Base-by-base conservation (phyloP, 2,329 filamentous ascomycete species). In the Scedosporium aurantiacum region DNA sequence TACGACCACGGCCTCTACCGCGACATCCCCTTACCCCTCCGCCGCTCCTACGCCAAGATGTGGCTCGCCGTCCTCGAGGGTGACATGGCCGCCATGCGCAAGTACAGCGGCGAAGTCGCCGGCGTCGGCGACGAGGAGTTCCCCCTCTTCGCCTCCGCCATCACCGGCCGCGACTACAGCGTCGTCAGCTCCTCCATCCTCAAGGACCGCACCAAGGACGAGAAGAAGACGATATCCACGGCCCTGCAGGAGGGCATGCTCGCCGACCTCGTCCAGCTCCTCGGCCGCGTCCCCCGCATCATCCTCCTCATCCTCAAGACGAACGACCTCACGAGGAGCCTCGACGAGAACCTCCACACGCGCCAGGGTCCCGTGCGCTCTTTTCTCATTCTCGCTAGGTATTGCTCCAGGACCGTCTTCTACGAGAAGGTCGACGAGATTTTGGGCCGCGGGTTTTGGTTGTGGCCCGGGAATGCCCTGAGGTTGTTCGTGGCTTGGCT, bases 1-100 rank as follows among this genome's bases (percentile, higher is more conserved):
- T 99, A 99, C 76, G 94, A 99, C 70, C 94, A 99, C 72, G 95
- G 94, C 2, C 81, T 99, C 2, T 99, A 99, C 74, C 89, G 95
- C 62, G 90, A 96, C 67, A 97, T 97, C 60, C 90, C 92, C 0
- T 78, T 85, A 62, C 76, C 84, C 1, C 75, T 97, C 28, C 87
- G 91, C 60, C 85, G 91, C 25, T 90, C 88, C 18, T 99, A 99
- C 69, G 94, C 94, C 60, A 96, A 97, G 74, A 88, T 99, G 71
- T 99, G 94, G 94, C 85, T 99, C 10, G 92, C 94, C 4, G 90
- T 99, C 25, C 88, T 99, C 60, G 90, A 97, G 67, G 88, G 89
- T 0, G 90, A 99, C 69, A 87, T 96, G 75, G 75, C 80, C 2
- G 79, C 81, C 21, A 99, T 99, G 94, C 88, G 91, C 66, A 85